Evolutionary conservation across 2,329 filamentous ascomycete species (phyloP).

Genomic region (Sporothrix brasiliensis): DNA sequence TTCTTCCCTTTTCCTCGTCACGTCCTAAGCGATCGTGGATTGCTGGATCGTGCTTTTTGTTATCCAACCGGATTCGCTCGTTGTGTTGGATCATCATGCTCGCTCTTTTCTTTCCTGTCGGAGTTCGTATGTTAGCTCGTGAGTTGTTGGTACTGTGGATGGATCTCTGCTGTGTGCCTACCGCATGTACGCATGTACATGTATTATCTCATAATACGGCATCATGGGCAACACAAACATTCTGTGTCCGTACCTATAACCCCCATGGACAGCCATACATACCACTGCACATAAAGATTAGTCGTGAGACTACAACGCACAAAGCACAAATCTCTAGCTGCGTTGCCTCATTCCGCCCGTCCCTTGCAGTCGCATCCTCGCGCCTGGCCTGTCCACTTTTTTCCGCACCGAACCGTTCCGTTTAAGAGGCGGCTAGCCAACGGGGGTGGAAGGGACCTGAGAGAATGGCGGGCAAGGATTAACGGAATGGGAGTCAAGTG

Average conservation of each 20-base stretch:
- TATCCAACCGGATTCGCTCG: neutral
- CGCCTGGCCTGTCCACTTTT: slow-evolving; percentile 30
- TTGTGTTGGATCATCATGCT: neutral
- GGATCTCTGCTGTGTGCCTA: neutral
- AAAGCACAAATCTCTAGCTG: slow-evolving; percentile 7
- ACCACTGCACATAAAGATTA: neutral
- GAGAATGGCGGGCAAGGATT: neutral
- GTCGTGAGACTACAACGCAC: slow-evolving; percentile 15
- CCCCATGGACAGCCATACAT: too few species aligned
- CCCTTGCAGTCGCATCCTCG: slow-evolving; percentile 12
- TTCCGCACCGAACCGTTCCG: slow-evolving; percentile 35
- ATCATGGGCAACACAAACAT: neutral
- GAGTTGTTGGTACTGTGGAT: neutral
- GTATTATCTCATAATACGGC: neutral
- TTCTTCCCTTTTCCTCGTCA: slow-evolving; percentile 2
- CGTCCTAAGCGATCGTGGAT: neutral
- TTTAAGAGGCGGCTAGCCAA: slow-evolving; percentile 24
- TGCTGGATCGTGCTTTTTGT: slow-evolving; percentile 11
- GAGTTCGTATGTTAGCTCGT: neutral
- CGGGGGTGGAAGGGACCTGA: slow-evolving; percentile 27
- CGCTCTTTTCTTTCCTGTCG: neutral
- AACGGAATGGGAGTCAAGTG: neutral
- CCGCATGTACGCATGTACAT: too few species aligned
- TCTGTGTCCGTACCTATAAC: too few species aligned
- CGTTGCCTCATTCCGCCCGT: neutral